Evolutionary conservation across 805 yeast species (phyloP), one percentile per base, ranked within the genome.

Genomic region (Torulaspora indica): DNA sequence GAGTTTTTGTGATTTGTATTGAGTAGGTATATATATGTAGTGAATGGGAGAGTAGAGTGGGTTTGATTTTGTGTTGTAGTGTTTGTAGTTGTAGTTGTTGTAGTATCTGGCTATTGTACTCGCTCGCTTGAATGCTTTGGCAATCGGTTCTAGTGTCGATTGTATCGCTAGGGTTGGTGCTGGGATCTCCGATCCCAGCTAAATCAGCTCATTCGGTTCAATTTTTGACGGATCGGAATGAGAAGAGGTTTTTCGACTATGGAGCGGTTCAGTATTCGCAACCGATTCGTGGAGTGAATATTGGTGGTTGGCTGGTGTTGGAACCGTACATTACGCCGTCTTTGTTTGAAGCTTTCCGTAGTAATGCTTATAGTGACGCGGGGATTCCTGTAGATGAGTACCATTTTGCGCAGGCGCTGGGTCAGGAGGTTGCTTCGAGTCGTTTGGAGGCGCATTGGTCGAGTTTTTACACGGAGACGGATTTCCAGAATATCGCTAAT

Each of bases 301-400:
- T 87, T 22, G 96, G 96, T 46, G 95, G 95, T 30, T 88, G 95
- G 95, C 72, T 87, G 38, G 87, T 87, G 2, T 66, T 87, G 35
- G 96, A 87, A 66, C 87, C 95, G 1, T 86, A 73, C 65, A 88
- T 87, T 60, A 83, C 86, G 1, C 95, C 95, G 2, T 76, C 88
- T 1, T 64, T 83, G 35, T 87, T 89, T 58, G 75, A 73, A 36
- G 75, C 72, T 33, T 70, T 64, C 57, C 71, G 76, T 17, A 55
- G 59, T 5, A 65, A 66, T 40, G 57, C 53, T 9, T 13, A 48
- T 30, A 60, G 54, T 44, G 67, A 64, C 34, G 65, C 62, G 10
- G 63, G 72, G 29, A 70, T 76, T 17, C 95, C 96, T 8, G 82
- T 83, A 23, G 97, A 89, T 65, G 97, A 89, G 68, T 87, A 79